Evolutionary conservation across 192 early-diverging fungal species (phyloP).

Genomic region (Backusella liffmaniae): DNA sequence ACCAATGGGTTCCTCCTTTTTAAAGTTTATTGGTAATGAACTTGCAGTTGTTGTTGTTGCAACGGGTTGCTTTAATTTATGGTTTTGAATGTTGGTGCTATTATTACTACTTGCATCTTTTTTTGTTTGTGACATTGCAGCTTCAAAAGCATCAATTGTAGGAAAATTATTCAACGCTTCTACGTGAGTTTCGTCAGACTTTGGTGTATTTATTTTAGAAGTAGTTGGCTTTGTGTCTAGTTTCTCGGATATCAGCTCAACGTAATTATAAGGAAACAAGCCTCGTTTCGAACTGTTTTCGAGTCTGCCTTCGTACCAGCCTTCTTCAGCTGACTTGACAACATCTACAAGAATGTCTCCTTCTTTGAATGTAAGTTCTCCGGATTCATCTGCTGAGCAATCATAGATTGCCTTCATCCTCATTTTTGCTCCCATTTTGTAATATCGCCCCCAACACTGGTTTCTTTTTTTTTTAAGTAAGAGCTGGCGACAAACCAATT

Average conservation of each 20-base stretch:
- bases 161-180: background rate
- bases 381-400: constrained; percentile 54
- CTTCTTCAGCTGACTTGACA: constrained; percentile 48
- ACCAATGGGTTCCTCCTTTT: background rate
- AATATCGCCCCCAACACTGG: too few relatives aligned
- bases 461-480: too few relatives aligned
- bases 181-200: background rate
- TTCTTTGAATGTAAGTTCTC: constrained; percentile 55
- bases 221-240: background rate
- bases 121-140: background rate
- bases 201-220: background rate
- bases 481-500: too few relatives aligned
- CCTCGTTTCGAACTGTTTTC: constrained; percentile 42
- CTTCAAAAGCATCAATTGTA: constrained; percentile 14
- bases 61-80: background rate
- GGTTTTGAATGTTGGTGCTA: background rate
- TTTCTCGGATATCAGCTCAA: constrained; percentile 24
- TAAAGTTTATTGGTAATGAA: background rate
- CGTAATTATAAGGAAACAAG: constrained; percentile 64
- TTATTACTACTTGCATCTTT: background rate
- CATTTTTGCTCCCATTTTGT: constrained; percentile 8
- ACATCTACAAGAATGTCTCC: constrained; percentile 56
- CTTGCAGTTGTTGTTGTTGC: background rate
- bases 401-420: constrained; percentile 57
- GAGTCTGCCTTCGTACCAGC: constrained; percentile 56